phyloP scores from a whole-genome alignment of 2,329 filamentous ascomycete genomes.

The Pseudocercospora vitis region DNA sequence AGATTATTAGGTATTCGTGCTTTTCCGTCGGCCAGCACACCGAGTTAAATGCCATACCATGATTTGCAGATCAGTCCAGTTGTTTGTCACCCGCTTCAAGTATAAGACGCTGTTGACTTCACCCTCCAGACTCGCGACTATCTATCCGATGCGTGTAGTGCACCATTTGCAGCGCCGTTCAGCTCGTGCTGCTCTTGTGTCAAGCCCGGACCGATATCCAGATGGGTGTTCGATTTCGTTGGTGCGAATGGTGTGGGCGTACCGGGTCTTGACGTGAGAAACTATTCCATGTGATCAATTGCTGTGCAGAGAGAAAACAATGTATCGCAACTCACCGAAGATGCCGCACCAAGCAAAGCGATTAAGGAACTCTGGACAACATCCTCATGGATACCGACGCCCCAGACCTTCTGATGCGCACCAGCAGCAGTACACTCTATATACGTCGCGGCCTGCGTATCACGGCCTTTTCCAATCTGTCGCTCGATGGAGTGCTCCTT shows the following conservation, averaged over 20 bases:
- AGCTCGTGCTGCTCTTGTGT: slow-evolving; percentile 32
- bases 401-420: slow-evolving; percentile 75
- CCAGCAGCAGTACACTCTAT: slow-evolving; percentile 78
- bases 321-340: slow-evolving; percentile 66
- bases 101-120: slow-evolving; percentile 28
- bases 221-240: slow-evolving; percentile 53
- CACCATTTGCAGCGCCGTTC: slow-evolving; percentile 34
- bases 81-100: no score
- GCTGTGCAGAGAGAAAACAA: not conserved
- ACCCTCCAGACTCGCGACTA: slow-evolving; percentile 36
- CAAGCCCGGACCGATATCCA: slow-evolving; percentile 31
- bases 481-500: slow-evolving; percentile 82
- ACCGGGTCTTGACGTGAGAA: slow-evolving; percentile 67
- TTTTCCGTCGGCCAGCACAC: no score
- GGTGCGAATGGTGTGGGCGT: slow-evolving; percentile 66
- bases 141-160: slow-evolving; percentile 34
- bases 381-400: slow-evolving; percentile 88
- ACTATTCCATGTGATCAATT: slow-evolving; percentile 45
- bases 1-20: no score
- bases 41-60: no score
- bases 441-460: slow-evolving; percentile 92
- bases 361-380: slow-evolving; percentile 87
- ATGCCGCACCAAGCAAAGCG: slow-evolving; percentile 80
- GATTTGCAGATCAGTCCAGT: no score
- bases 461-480: slow-evolving; percentile 51